Base-by-base conservation (phyloP, 2,329 filamentous ascomycete genomes). In the Lachnellula cervina region DNA sequence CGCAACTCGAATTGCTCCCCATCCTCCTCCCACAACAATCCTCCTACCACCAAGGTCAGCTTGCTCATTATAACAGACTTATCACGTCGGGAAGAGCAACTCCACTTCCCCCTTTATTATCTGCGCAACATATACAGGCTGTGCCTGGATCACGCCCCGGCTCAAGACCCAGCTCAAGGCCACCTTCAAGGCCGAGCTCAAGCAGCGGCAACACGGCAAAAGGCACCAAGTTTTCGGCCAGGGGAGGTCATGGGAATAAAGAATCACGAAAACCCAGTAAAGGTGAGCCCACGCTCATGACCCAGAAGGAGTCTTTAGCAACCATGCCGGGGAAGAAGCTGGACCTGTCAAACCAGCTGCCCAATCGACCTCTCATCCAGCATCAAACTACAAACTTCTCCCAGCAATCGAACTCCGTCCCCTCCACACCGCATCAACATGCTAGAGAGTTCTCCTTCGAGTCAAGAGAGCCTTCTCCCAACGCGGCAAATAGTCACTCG, bases 371-470 rank as follows among this genome's bases (percentile, higher is more conserved):
- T 58, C 61, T 66, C 47, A 63, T 64, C 62, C 74, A 69, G 74
- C 79, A 62, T 74, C 78, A 57, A 73, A 79, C 60, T 72, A 82
- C 62, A 62, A 70, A 47, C 61, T 73, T 74, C 56, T 80, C 78
- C 47, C 83, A 84, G 51, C 83, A 95, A 69, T 95, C 93, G 23
- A 96, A 81, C 70, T 97, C 93, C 8, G 89, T 97, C 49, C 93
- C 93, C 1, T 95, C 93, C 1, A 97, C 93, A 3, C 94, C 93
- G 8, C 89, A 93, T 68, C 92, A 97, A 71, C 88, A 89, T 72
- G 84, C 91, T 62, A 85, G 90, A 57, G 87, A 92, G 66, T 88
- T 94, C 67, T 88, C 88, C 2, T 89, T 88, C 66, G 84, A 85
- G 69, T 94, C 91, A 48, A 82, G 83, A 67, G 86, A 85, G 34